Evolutionary conservation across 768 basidiomycete genomes (phyloP), one percentile per base, ranked within the genome.

Genomic region (Lanmaoa pseudosensibilis): DNA sequence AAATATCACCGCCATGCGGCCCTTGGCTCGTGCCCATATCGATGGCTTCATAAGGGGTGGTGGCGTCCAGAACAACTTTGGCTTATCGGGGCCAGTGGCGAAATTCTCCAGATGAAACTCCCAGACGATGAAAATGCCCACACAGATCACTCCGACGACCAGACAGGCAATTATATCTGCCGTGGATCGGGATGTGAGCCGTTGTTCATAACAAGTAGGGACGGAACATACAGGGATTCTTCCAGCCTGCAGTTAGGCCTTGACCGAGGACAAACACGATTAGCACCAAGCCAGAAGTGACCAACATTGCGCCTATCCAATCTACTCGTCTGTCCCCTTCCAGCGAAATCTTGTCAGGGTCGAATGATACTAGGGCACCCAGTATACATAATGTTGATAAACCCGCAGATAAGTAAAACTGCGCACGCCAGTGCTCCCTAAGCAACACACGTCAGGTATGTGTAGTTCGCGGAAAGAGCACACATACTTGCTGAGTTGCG

Each of bases 241-340:
- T 72, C 88, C 88, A 92, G 10, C 82, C 80, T 4, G 83, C 86
- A 18, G 77, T 72, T n/a, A 77, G 78, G 6, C 84, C 89, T 59
- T 89, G 82, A 46, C 85, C 83, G 4, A 94, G 79, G 0, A 86
- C 84, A 62, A 92, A 93, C 9, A 87, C 78, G 58, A 94, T 77
- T 0, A 93, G 71, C 2, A 87, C 80, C 33, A 93, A 73, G 0
- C 88, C 90, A 1, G 74, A 68, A 0, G 89, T 90, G 52, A 84
- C 72, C 15, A 93, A 69, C 16, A 78, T 69, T 0, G 86, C 87
- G 3, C 92, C 92, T 19, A 89, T 69, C 89, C 90, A 92, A 57
- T 94, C 92, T 0, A 93, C 78, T 0, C 84, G 76, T 25, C 75
- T 68, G 54, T 80, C 80, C 0, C 44, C 49, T 50, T 78, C 77